Evolutionary conservation across 768 basidiomycete genomes (phyloP).

Genomic region (Tremella fuciformis): DNA sequence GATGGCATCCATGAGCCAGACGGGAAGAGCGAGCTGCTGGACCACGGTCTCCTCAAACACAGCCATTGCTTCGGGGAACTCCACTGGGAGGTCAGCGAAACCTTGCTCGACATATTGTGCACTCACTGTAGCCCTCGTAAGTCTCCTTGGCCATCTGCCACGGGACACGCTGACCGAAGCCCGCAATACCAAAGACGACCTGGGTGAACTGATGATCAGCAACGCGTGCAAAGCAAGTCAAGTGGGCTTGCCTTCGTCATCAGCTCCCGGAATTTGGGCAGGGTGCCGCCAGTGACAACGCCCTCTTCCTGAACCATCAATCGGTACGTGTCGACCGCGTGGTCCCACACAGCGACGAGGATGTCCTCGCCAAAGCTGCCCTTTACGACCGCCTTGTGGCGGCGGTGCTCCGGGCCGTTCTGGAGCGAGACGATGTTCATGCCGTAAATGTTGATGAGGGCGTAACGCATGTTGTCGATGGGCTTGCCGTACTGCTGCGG

Average conservation of each 20-base stretch:
- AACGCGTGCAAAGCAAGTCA: too few species aligned
- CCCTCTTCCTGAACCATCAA: constrained; percentile 19
- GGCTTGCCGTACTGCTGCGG: constrained; percentile 23
- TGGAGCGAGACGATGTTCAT: constrained; percentile 21
- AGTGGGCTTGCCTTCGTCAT: constrained; percentile 17
- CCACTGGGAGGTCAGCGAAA: constrained; percentile 10
- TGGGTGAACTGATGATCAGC: constrained; percentile 16
- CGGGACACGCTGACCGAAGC: constrained; percentile 20
- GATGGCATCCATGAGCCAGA: constrained; percentile 19
- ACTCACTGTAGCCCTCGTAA: constrained; percentile 16
- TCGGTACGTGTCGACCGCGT: constrained; percentile 12
- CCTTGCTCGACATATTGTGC: neutral
- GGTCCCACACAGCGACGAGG: constrained; percentile 24
- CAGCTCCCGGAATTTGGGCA: constrained; percentile 11
- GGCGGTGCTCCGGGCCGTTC: constrained; percentile 23
- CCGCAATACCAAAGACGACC: constrained; percentile 24
- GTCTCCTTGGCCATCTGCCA: constrained; percentile 18
- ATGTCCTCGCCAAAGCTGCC: constrained; percentile 24
- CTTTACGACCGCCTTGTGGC: constrained; percentile 26
- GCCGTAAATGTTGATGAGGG: constrained; percentile 25
- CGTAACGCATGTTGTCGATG: constrained; percentile 17
- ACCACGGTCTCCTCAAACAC: constrained; percentile 22
- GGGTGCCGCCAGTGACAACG: constrained; percentile 13
- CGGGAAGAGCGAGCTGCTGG: constrained; percentile 1
- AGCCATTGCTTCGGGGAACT: constrained; percentile 24